A percentile compares a stretch with the other conserved stretches of the same genome.
Evolutionary conservation across 805 yeast species (phyloP).

Genomic region (Pichia exigua): DNA sequence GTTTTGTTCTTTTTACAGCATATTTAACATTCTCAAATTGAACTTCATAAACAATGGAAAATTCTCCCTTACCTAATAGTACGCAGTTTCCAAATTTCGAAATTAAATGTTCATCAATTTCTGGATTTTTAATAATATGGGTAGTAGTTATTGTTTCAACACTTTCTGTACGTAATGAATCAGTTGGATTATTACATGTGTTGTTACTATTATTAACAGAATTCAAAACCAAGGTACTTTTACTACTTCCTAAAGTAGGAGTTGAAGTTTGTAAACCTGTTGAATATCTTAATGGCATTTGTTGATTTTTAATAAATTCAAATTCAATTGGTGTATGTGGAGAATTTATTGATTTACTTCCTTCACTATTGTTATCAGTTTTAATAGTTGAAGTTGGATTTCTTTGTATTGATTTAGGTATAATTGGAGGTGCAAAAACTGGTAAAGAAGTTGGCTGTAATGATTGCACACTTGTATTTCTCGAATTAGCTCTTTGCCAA

Average conservation of each 20-base stretch:
- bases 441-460: slow-evolving; percentile 9
- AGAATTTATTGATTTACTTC: not conserved
- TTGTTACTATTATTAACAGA: not conserved
- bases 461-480: slow-evolving; percentile 10
- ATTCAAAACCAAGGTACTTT: not conserved
- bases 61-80: slow-evolving; percentile 78
- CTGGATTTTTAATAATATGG: slow-evolving; percentile 8
- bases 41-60: slow-evolving; percentile 81
- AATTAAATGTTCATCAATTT: slow-evolving; percentile 36
- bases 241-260: not conserved
- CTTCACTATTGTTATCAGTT: not conserved
- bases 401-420: slow-evolving; percentile 3
- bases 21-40: slow-evolving; percentile 57
- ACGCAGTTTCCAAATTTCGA: slow-evolving; percentile 58
- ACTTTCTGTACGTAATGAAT: not conserved
- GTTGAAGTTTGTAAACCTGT: not conserved
- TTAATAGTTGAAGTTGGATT: not conserved
- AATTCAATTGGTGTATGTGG: slow-evolving; percentile 16
- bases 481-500: slow-evolving; percentile 20
- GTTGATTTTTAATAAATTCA: not conserved
- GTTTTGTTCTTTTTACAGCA: slow-evolving; percentile 84
- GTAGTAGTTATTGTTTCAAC: not conserved
- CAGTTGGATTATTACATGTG: no score
- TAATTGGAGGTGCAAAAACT: slow-evolving; percentile 13
- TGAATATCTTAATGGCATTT: not conserved